Conservation (phyloP, 768 basidiomycete species). For the Leccinum broughii region DNA sequence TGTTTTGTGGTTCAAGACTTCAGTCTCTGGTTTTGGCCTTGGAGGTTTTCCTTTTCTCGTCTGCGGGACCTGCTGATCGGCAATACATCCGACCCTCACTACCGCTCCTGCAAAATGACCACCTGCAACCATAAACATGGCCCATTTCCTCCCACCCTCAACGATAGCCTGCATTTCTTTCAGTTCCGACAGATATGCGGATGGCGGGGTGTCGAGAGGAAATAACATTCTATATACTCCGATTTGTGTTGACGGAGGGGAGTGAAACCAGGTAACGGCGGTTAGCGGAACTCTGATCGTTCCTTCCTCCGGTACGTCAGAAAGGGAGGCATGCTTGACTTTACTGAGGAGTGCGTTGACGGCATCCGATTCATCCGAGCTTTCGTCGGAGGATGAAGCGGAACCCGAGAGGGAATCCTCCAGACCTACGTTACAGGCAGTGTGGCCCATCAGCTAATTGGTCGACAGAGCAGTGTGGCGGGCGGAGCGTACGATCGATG, state of each 20-base stretch:
- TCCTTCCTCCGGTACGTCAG: slow-evolving; percentile 45
- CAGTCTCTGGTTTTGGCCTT: slow-evolving; percentile 72
- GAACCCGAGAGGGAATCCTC: slow-evolving; percentile 94
- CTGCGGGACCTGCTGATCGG: slow-evolving; percentile 44
- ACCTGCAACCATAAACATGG: slow-evolving; percentile 95
- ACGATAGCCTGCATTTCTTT: slow-evolving; percentile 59
- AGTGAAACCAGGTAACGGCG: slow-evolving; percentile 89
- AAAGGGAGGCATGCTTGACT: slow-evolving; percentile 47
- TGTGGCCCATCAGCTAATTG: not conserved
- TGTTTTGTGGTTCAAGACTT: slow-evolving; percentile 88
- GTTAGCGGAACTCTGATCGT: slow-evolving; percentile 51
- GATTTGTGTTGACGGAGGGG: slow-evolving; percentile 82
- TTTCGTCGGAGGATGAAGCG: slow-evolving; percentile 63
- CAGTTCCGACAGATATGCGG: slow-evolving; percentile 59
- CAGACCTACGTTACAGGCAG: slow-evolving; percentile 44
- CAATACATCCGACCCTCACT: slow-evolving; percentile 61
- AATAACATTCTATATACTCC: slow-evolving; percentile 84
- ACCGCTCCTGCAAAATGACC: slow-evolving; percentile 98
- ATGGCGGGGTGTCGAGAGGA: slow-evolving; percentile 42
- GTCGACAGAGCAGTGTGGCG: not conserved
- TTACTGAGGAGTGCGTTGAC: slow-evolving; percentile 69
- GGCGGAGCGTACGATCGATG: slow-evolving; percentile 64
- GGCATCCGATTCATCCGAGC: slow-evolving; percentile 61
- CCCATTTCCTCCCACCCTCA: slow-evolving; percentile 74
- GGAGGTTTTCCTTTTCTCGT: slow-evolving; percentile 56